These are phyloP conservation scores for Schizochytrium sp. DNA, from an alignment of 108 stramenopile genomes.

Conservation along the genomic window DNA sequence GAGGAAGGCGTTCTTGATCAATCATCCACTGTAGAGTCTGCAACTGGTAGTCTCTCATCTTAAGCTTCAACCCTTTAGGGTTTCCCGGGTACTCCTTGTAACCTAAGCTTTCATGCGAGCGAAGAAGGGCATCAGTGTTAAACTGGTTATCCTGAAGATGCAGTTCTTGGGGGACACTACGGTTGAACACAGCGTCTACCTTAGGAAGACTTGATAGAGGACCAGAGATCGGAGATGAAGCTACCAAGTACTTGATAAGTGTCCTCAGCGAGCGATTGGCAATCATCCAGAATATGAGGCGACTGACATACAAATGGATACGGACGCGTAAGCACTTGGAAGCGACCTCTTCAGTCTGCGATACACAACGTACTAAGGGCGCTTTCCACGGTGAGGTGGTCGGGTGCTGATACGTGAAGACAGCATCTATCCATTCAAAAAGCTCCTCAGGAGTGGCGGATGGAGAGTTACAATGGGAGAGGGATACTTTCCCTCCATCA, in stretches of 20 bases:
- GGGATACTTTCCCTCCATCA: neutral
- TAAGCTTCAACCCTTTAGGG: slow-evolving; percentile 68
- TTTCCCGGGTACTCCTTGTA: slow-evolving; percentile 61
- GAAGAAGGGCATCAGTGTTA: slow-evolving; percentile 75
- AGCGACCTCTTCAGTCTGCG: neutral
- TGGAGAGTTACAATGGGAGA: neutral
- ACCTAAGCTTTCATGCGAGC: slow-evolving; percentile 76
- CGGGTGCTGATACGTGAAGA: slow-evolving; percentile 11
- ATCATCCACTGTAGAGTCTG: slow-evolving; percentile 85
- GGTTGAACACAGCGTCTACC: neutral
- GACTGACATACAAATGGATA: slow-evolving; percentile 18
- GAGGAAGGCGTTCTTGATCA: slow-evolving; percentile 75
- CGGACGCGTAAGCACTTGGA: neutral
- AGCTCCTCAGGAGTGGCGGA: slow-evolving; percentile 10
- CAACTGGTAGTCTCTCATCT: slow-evolving; percentile 80
- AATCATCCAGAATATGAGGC: slow-evolving; percentile 53
- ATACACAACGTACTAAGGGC: slow-evolving; percentile 20
- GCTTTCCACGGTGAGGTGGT: neutral
- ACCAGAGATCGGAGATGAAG: neutral
- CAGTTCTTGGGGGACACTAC: neutral
- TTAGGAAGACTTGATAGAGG: neutral
- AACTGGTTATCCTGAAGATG: slow-evolving; percentile 67
- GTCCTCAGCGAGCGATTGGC: neutral
- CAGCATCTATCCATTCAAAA: neutral
- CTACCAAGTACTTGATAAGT: neutral